Percentiles rank a stretch among this genome's conserved stretches.
phyloP scores from a whole-genome alignment of 306 rosid genomes.

The Dryas octopetala region DNA sequence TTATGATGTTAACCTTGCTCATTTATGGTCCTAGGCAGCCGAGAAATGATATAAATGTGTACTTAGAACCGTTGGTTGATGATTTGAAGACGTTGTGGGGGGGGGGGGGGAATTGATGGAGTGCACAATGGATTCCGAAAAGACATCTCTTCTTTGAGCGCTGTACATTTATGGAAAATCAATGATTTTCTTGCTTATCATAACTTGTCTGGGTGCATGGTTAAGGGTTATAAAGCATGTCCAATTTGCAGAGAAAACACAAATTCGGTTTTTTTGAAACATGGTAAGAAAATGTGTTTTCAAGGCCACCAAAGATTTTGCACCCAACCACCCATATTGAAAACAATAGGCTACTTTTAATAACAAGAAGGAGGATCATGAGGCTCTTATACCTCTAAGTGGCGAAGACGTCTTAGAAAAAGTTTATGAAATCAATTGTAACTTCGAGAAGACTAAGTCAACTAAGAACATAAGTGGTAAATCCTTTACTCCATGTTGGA shows the following conservation, averaged over 20 bases:
- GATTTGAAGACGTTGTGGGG: not conserved
- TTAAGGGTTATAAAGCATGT: not conserved
- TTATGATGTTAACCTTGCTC: not conserved
- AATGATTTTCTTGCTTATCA: not conserved
- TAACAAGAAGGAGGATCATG: not conserved
- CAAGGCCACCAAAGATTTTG: not conserved
- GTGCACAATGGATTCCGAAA: not conserved
- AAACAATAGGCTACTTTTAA: not conserved
- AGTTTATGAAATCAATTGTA: no score
- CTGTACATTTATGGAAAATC: not conserved
- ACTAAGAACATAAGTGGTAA: no score
- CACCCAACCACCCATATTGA: not conserved
- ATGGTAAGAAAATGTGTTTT: no score
- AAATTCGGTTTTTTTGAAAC: no score
- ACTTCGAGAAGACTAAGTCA: no score
- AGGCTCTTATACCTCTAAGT: not conserved
- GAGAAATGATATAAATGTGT: constrained; percentile 19
- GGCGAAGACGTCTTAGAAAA: not conserved
- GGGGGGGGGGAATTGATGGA: not conserved
- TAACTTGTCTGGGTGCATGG: not conserved
- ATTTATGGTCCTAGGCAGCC: constrained; percentile 24
- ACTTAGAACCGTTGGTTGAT: not conserved
- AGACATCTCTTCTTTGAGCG: not conserved
- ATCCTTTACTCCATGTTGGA: not conserved
- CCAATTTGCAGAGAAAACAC: not conserved